These are phyloP conservation scores for Paradendryphiella salina DNA, from an alignment of 2,329 filamentous ascomycete species.

Conservation along the genomic window DNA sequence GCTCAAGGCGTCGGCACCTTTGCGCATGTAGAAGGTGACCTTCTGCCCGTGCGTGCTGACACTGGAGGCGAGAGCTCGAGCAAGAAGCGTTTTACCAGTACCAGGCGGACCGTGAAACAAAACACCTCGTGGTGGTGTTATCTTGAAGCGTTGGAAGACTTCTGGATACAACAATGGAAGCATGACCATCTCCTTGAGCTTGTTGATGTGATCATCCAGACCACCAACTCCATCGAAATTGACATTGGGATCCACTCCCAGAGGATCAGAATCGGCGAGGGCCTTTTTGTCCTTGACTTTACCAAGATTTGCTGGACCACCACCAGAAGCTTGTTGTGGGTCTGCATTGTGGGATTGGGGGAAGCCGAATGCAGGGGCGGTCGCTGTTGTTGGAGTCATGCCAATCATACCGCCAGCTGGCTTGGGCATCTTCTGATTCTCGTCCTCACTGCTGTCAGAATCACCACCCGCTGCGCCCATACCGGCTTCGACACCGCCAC, in stretches of 20 bases:
- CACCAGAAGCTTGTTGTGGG: constrained; percentile 57
- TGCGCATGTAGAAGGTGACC: constrained; percentile 99
- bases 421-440: constrained; percentile 66
- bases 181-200: constrained; percentile 98
- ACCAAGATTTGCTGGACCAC: constrained; percentile 79
- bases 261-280: constrained; percentile 88
- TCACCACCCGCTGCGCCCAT: constrained; percentile 78
- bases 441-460: constrained; percentile 96
- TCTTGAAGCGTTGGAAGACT: constrained; percentile 86
- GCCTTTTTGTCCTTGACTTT: constrained; percentile 93
- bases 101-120: constrained; percentile 96
- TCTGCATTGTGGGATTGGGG: constrained; percentile 63
- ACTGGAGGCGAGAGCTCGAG: constrained; percentile 87
- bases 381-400: constrained; percentile 62
- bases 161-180: constrained; percentile 93
- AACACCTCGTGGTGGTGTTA: constrained; percentile 91
- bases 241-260: constrained; percentile 89
- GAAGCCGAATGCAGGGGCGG: constrained; percentile 56
- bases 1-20: constrained; percentile 94
- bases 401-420: constrained; percentile 63
- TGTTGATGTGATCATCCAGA: constrained; percentile 89
- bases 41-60: constrained; percentile 87
- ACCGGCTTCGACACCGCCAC: constrained; percentile 78
- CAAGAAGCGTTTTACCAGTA: constrained; percentile 96
- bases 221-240: constrained; percentile 95